Base-by-base conservation (phyloP, 495 filamentous ascomycete genomes). In the Hypoxylon trugodes region DNA sequence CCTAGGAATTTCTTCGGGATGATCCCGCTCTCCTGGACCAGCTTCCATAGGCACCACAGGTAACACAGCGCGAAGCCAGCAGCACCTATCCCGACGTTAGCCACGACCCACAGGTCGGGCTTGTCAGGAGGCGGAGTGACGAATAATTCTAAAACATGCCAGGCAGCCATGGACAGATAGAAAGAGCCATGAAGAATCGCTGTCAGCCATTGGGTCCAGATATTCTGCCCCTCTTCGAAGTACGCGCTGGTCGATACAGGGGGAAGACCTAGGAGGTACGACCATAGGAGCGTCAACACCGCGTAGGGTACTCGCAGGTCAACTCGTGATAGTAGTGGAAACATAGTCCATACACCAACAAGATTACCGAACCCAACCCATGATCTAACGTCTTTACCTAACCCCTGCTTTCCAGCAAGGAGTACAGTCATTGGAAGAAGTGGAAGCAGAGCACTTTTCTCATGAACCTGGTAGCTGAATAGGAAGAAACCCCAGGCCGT, bases 401-500 rank as follows among this genome's bases (percentile, higher is more conserved):
- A 79, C 0, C 92, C 92, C 33, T 89, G 85, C 43, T 87, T 83
- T 3, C 89, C 86, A 12, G 89, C 89, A 15, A 98, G 83, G 3
- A 97, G 78, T 6, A 97, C 77, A 0, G 93, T 97, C 87, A 94
- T 95, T 0, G 95, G 95, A 59, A 97, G 85, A 19, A 98, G 80
- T 2, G 95, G 95, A 0, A 98, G 84, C 4, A 98, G 80, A 0
- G 96, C 91, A 64, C 91, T 96, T 79, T 98, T 98, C 76, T 98
- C 95, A 73, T 98, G 95, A 0, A 98, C 95, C 65, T 98, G 95
- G 76, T 96, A 98, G 49, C 90, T 93, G 74, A 93, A 97, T 8
- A 98, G 77, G 74, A 97, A 98, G 79, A 98, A 98, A 2, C 90
- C 95, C 95, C 95, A 98, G 1, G 93, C 89, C 0, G 89, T 91